phyloP scores from a whole-genome alignment of 2,329 filamentous ascomycete species.

The Penicillium sp. region DNA sequence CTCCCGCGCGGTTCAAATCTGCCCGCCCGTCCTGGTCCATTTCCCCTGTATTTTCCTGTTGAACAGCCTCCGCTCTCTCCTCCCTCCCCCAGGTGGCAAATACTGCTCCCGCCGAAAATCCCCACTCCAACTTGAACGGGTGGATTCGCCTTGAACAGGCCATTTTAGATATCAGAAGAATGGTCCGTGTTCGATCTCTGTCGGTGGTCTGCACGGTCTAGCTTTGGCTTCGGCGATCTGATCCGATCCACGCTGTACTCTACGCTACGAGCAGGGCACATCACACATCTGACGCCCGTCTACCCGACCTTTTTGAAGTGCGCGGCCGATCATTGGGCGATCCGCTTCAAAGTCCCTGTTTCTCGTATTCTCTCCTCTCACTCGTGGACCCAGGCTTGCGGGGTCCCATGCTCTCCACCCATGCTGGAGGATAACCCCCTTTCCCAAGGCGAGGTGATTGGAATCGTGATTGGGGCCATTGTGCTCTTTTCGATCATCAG shows the following conservation, averaged over 20 bases:
- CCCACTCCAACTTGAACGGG: not conserved
- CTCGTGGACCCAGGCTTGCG: slow-evolving; percentile 11
- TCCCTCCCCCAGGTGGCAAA: slow-evolving; percentile 9
- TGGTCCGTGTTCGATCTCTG: not conserved
- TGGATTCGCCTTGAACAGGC: not conserved
- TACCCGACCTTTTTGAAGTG: not conserved
- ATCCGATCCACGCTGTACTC: not conserved
- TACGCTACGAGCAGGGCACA: not conserved
- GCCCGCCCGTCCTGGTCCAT: slow-evolving; percentile 11
- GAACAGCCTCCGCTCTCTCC: not conserved
- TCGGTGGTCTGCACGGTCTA: not conserved
- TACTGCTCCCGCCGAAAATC: not conserved
- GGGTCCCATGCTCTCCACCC: slow-evolving; percentile 16
- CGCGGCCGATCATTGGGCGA: slow-evolving; percentile 8
- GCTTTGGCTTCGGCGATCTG: not conserved
- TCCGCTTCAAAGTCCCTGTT: not conserved
- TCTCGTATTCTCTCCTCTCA: slow-evolving; percentile 17
- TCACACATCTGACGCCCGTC: not conserved
- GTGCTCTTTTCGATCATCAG: slow-evolving; percentile 34
- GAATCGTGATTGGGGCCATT: slow-evolving; percentile 36
- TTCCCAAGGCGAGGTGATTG: slow-evolving; percentile 30
- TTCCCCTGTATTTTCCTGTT: not conserved
- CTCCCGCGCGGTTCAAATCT: slow-evolving; percentile 25
- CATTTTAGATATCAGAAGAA: not conserved
- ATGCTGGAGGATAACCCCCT: slow-evolving; percentile 27